Conservation (phyloP, 305 asterid species). For the Caryopteris hybrid region DNA sequence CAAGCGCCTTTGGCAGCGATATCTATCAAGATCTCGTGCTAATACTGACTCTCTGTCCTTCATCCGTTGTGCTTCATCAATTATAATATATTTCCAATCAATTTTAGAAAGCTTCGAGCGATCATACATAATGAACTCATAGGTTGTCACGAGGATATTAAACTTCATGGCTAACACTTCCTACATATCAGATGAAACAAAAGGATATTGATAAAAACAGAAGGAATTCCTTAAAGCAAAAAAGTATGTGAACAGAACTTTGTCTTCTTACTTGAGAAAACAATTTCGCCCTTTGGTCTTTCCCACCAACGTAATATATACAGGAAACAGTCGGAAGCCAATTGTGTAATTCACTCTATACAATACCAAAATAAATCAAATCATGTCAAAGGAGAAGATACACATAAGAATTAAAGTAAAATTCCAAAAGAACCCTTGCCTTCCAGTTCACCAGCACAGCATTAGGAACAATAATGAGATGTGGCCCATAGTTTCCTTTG, state of each 20-base stretch:
- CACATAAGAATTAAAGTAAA: constrained; percentile 7
- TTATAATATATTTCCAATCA: constrained; percentile 96
- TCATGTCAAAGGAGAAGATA: constrained; percentile 16
- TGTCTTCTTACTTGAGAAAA: constrained; percentile 82
- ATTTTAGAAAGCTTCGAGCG: constrained; percentile 90
- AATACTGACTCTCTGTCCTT: constrained; percentile 98
- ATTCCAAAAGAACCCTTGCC: constrained; percentile 41
- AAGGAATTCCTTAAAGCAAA: constrained; percentile 18
- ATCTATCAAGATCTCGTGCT: constrained; percentile 99
- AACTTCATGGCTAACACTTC: constrained; percentile 95
- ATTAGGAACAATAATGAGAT: constrained; percentile 97
- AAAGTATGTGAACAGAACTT: constrained; percentile 4
- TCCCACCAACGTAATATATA: constrained; percentile 85
- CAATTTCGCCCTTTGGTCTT: constrained; percentile 85
- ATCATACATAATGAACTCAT: constrained; percentile 88
- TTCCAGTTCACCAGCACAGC: constrained; percentile 99
- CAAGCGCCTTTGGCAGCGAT: constrained; percentile 99
- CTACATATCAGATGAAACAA: constrained; percentile 45
- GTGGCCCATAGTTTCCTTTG: constrained; percentile 99
- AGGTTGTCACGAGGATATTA: constrained; percentile 93
- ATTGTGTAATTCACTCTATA: constrained; percentile 84
- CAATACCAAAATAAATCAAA: constrained; percentile 7
- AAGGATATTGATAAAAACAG: constrained; percentile 3
- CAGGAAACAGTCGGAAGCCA: constrained; percentile 94
- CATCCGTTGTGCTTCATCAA: constrained; percentile 99